Evolutionary conservation across 2,329 filamentous ascomycete genomes (phyloP).

Genomic region (Emergomyces orientalis): DNA sequence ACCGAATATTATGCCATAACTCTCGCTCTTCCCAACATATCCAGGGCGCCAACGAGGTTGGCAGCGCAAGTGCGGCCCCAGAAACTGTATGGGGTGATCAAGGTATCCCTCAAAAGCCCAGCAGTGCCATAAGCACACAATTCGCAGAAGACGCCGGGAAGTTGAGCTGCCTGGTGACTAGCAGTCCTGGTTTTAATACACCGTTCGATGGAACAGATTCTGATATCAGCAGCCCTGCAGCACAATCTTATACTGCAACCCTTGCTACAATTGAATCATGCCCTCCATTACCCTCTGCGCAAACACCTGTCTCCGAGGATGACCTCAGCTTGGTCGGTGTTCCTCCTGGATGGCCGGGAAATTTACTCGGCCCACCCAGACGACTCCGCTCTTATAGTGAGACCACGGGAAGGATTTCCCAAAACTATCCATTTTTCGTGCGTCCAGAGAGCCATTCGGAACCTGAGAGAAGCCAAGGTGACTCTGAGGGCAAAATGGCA

Average conservation of each 20-base stretch:
- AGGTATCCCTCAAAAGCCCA: not conserved
- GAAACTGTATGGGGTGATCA: not conserved
- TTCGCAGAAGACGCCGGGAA: not conserved
- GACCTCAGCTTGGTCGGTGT: not conserved
- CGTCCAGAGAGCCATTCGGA: not conserved
- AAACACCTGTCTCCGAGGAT: not conserved
- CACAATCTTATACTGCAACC: not conserved
- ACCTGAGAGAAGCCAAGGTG: not conserved
- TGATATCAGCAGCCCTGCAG: not conserved
- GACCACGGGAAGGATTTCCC: not conserved
- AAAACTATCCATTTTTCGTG: not conserved
- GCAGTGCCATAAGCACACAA: not conserved
- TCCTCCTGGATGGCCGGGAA: not conserved
- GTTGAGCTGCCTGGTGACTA: not conserved
- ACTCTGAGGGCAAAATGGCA: constrained; percentile 1
- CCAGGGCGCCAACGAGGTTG: not conserved
- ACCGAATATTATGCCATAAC: not conserved
- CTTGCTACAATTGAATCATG: not conserved
- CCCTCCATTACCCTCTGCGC: not conserved
- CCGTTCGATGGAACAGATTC: not conserved
- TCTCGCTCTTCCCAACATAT: not conserved
- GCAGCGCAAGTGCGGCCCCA: not conserved
- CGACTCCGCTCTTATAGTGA: not conserved
- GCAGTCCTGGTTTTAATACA: not conserved
- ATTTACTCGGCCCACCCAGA: not conserved